Conservation (phyloP, 2,329 filamentous ascomycete genomes). For the Monosporascus sp. region DNA sequence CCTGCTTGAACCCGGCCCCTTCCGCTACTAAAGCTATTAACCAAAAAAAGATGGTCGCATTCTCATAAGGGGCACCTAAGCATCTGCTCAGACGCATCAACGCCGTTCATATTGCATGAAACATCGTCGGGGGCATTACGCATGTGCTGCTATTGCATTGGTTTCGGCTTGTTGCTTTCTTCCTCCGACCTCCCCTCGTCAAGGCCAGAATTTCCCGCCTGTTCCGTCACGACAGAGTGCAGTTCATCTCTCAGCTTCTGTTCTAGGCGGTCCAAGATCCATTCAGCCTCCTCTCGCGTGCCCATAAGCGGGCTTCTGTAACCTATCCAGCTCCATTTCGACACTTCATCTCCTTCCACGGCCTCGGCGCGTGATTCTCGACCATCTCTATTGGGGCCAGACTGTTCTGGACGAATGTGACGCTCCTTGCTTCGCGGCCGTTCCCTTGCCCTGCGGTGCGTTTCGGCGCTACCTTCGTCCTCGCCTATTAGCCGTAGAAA, state of each 20-base stretch:
- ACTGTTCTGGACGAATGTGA: slow-evolving; percentile 11
- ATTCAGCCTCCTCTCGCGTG: slow-evolving; percentile 62
- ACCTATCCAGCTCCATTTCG: slow-evolving; percentile 69
- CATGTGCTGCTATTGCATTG: background rate
- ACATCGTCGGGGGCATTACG: background rate
- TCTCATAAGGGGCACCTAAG: too few relatives aligned
- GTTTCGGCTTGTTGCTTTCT: slow-evolving; percentile 32
- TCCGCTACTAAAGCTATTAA: too few relatives aligned
- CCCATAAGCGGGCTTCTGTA: slow-evolving; percentile 65
- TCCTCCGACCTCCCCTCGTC: slow-evolving; percentile 16
- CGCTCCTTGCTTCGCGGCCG: slow-evolving; percentile 3
- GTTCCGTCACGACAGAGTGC: slow-evolving; percentile 19
- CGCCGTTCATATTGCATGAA: too few relatives aligned
- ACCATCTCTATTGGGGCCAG: slow-evolving; percentile 2
- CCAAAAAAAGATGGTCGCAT: too few relatives aligned
- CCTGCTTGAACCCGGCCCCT: too few relatives aligned
- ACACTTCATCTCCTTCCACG: slow-evolving; percentile 10
- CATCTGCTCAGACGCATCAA: too few relatives aligned
- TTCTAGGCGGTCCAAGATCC: slow-evolving; percentile 64
- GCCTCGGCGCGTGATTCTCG: background rate
- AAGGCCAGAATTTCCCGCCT: slow-evolving; percentile 6
- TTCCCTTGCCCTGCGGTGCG: slow-evolving; percentile 37
- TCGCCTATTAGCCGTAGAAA: slow-evolving; percentile 74
- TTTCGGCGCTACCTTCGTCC: slow-evolving; percentile 47
- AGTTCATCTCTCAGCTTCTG: slow-evolving; percentile 49